Base-by-base conservation (phyloP, 2,329 filamentous ascomycete species). In the Xylariomycetidae sp. region DNA sequence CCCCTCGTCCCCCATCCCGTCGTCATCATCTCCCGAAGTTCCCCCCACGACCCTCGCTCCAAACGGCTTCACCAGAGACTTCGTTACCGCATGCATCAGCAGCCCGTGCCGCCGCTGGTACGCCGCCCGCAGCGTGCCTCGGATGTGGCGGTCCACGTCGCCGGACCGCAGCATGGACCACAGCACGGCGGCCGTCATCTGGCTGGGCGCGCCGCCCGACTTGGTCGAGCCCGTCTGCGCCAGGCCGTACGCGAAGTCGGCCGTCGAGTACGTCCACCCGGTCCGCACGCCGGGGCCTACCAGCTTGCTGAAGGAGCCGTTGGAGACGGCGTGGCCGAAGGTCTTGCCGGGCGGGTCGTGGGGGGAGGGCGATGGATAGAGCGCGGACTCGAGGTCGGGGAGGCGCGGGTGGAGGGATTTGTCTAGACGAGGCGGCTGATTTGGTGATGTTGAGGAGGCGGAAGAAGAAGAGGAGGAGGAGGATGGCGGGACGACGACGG, bases 251-350 rank as follows among this genome's bases (percentile, higher is more conserved):
- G 62, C 65, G 48, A 77, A 72, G 23, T 63, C 67, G 4, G 42
- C 33, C 15, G 46, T 81, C 1, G 74, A 83, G 56, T 95, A 88
- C 2, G 80, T 76, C 89, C 89, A 97, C n/a, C 90, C 90, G 0
- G 85, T 89, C 10, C 90, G 72, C 31, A 85, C 62, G 1, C 90
- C 92, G 0, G 90, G 88, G 0, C 79, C 88, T 17, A 80, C 73
- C 23, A 97, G 79, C 59, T 98, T 98, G 56, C 80, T 87, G 59
- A 97, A 97, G 6, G 82, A 88, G 15, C 85, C 88, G 56, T 97
- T 97, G 50, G 84, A 89, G 22, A 89, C 68, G 8, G 79, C 74
- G 57, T 97, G 82, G 9, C 90, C 88, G 54, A 90, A 95, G 18
- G 51, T 48, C 1, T 45, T 41, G 0, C 57, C 42, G 1, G 36